These are phyloP conservation scores for Pleurotus platypus DNA, from an alignment of 768 basidiomycete genomes.

Conservation along the genomic window DNA sequence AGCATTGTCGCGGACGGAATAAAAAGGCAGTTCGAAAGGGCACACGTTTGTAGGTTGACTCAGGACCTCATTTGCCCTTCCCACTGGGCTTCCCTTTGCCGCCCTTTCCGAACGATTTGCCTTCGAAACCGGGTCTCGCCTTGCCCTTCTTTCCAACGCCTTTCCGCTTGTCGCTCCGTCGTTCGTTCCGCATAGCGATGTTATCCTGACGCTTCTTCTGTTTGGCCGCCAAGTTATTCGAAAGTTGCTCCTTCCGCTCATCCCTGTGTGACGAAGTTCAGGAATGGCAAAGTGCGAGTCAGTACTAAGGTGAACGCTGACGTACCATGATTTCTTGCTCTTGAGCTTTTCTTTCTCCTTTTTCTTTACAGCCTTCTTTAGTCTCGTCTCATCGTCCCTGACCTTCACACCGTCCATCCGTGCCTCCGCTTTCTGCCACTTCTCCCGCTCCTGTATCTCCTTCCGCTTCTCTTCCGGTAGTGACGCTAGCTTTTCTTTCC, in stretches of 20 bases:
- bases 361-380: conserved; percentile 93
- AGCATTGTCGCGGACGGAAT: too few species aligned
- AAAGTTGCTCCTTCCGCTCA: conserved; percentile 78
- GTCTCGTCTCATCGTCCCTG: conserved; percentile 72
- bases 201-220: conserved; percentile 93
- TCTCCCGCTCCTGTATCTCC: conserved; percentile 73
- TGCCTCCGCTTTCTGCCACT: conserved; percentile 88
- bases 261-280: conserved; percentile 48
- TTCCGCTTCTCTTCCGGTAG: conserved; percentile 85
- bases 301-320: conserved; percentile 9
- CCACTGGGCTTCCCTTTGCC: conserved; percentile 26
- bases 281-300: neutral
- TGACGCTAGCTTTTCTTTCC: conserved; percentile 72
- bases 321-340: conserved; percentile 83
- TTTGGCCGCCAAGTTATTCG: conserved; percentile 73
- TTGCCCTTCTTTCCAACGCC: conserved; percentile 48
- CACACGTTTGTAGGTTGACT: too few species aligned
- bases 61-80: conserved; percentile 1
- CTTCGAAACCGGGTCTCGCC: conserved; percentile 84
- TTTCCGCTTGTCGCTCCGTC: conserved; percentile 66
- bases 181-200: conserved; percentile 81
- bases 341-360: conserved; percentile 88
- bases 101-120: conserved; percentile 69
- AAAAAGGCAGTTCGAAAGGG: too few species aligned
- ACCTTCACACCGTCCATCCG: conserved; percentile 90